Conservation (phyloP, 768 basidiomycete species). For the Amanita phalloides region DNA sequence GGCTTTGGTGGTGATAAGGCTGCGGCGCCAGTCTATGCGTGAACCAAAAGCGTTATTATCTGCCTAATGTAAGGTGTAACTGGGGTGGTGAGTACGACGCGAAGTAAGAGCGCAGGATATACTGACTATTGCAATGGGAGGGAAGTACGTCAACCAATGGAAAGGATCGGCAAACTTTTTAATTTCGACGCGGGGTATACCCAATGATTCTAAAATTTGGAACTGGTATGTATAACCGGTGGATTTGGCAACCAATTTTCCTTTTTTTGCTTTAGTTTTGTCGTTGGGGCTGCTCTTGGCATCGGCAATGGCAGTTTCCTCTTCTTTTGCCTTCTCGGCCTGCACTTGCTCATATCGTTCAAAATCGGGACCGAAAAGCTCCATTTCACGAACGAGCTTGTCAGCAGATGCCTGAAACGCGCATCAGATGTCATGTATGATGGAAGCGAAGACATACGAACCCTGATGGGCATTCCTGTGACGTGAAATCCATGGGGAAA, state of each 20-base stretch:
- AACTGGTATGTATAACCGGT: slow-evolving; percentile 96
- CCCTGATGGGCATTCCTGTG: slow-evolving; percentile 99
- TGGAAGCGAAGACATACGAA: slow-evolving; percentile 23
- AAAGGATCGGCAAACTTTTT: slow-evolving; percentile 95
- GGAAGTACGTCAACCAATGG: slow-evolving; percentile 91
- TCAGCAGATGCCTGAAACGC: slow-evolving; percentile 77
- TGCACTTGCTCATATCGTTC: slow-evolving; percentile 48
- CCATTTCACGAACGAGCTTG: slow-evolving; percentile 96
- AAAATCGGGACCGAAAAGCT: slow-evolving; percentile 88
- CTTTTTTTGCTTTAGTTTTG: slow-evolving; percentile 85
- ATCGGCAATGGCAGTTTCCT: slow-evolving; percentile 27
- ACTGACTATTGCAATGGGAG: slow-evolving; percentile 83
- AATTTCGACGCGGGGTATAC: slow-evolving; percentile 80
- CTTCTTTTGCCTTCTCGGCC: slow-evolving; percentile 34
- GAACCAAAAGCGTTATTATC: slow-evolving; percentile 89
- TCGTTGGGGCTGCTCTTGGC: slow-evolving; percentile 13
- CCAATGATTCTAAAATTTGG: slow-evolving; percentile 96
- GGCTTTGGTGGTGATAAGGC: slow-evolving; percentile 87
- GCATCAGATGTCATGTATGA: neutral
- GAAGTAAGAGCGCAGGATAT: neutral
- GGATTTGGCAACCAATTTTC: slow-evolving; percentile 86
- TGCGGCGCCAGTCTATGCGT: slow-evolving; percentile 93
- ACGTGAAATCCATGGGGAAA: slow-evolving; percentile 99
- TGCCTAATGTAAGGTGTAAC: slow-evolving; percentile 12
- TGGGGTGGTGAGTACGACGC: neutral